Base-by-base conservation (phyloP, 2,329 filamentous ascomycete species). In the Botrytis aclada region DNA sequence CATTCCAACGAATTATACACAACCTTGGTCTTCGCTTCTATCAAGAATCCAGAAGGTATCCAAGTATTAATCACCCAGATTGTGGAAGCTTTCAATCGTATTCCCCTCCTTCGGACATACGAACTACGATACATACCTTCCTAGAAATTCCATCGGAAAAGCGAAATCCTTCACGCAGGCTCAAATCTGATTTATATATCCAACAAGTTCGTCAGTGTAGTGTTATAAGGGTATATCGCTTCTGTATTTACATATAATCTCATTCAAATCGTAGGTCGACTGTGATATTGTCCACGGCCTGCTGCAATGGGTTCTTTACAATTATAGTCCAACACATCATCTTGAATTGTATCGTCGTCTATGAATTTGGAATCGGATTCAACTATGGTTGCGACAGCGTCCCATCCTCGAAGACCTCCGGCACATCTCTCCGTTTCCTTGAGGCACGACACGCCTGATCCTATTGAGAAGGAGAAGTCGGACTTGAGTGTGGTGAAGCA, bases 321-420 rank as follows among this genome's bases (percentile, higher is more conserved):
- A 34, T 47, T 51, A 12, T 61, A 72, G 7, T 12, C 29, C 25
- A n/a, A 12, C n/a, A 41, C 4, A 34, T 67, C 9, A 60, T n/a
- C 34, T 25, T 45, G 25, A 25, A 61, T 61, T 9, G 32, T 41
- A n/a, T 69, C 51, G n/a, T n/a, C 63, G 51, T 61, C 51, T 72
- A 72, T 72, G 70, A 51, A 61, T 39, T 32, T 51, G 43, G 54
- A 72, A n/a, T 43, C 70, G 4, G 29, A 51, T 25, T 32, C 39
- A 39, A 25, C 51, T 7, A 16, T 32, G 45, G 39, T 16, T 47
- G 18, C 47, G 43, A 58, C 58, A n/a, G 51, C 20, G 29, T 41
- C 72, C 29, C 76, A 78, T 70, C 77, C 77, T 34, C 75, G 77
- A 45, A 75, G 77, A 74, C 62, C 67, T 70, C 77, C 77, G n/a